phyloP scores from a whole-genome alignment of 345 rosid species.

The Pugionium dolabratum region DNA sequence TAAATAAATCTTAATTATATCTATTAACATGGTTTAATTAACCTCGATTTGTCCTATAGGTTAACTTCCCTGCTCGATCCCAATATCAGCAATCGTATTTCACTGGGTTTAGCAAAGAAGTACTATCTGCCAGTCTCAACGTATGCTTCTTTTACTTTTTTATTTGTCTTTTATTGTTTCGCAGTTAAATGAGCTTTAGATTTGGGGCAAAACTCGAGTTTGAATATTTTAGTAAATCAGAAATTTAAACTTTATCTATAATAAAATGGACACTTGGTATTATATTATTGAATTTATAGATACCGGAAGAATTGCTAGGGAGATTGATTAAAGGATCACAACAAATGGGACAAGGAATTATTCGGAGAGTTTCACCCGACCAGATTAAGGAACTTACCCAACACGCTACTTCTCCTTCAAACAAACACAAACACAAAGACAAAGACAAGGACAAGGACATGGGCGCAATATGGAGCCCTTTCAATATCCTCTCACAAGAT shows the following conservation, averaged over 20 bases:
- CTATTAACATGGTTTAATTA: background rate
- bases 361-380: conserved; percentile 40
- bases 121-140: conserved; percentile 51
- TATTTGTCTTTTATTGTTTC: background rate
- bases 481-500: conserved; percentile 36
- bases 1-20: background rate
- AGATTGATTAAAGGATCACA: conserved; percentile 36
- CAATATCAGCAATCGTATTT: conserved; percentile 44
- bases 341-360: conserved; percentile 34
- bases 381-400: conserved; percentile 39
- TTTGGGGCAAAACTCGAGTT: no score
- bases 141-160: conserved; percentile 30
- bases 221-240: background rate
- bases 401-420: conserved; percentile 30
- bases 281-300: conserved; percentile 23
- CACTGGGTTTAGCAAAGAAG: conserved; percentile 42
- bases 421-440: conserved; percentile 24
- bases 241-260: no score
- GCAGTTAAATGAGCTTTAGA: background rate
- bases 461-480: conserved; percentile 31
- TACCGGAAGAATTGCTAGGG: conserved; percentile 47
- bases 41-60: conserved; percentile 24
- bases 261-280: background rate
- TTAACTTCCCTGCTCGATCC: conserved; percentile 39
- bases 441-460: conserved; percentile 2